phyloP scores from a whole-genome alignment of 2,329 filamentous ascomycete genomes.

The Laburnicola sp. region DNA sequence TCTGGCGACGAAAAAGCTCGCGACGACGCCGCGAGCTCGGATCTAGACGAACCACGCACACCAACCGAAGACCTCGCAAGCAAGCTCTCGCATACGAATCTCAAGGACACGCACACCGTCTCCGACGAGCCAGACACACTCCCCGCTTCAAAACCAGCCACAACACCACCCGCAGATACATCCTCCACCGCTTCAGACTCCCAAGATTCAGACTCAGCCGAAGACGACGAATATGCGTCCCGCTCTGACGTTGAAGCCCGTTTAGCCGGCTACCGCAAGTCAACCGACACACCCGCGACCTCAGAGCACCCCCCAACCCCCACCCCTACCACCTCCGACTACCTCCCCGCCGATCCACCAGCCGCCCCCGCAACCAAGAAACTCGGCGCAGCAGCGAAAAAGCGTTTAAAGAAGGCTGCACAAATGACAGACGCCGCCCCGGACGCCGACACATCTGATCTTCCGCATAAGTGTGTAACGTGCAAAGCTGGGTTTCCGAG shows the following conservation, averaged over 20 bases:
- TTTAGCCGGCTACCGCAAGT: conserved; percentile 22
- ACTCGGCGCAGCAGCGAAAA: conserved; percentile 54
- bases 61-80: conserved; percentile 21
- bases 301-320: conserved; percentile 9
- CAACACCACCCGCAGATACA: conserved; percentile 1
- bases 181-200: conserved; percentile 10
- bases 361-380: conserved; percentile 34
- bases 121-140: background rate
- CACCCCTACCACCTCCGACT: conserved; percentile 8
- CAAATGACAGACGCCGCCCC: conserved; percentile 37
- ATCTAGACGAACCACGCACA: background rate
- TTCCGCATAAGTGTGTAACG: conserved; percentile 70
- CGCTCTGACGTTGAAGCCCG: conserved; percentile 43
- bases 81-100: conserved; percentile 19
- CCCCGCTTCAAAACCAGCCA: conserved; percentile 6
- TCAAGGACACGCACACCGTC: conserved; percentile 14
- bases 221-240: conserved; percentile 44
- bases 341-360: conserved; percentile 8
- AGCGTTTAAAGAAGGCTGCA: conserved; percentile 52
- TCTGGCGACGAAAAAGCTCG: conserved; percentile 30
- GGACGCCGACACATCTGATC: conserved; percentile 26
- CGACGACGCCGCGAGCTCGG: background rate
- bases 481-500: conserved; percentile 80
- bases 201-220: conserved; percentile 24
- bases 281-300: conserved; percentile 9